Evolutionary conservation across 306 rosid genomes (phyloP), one percentile per base, ranked within the genome.

Genomic region (Vachellia collinsii): DNA sequence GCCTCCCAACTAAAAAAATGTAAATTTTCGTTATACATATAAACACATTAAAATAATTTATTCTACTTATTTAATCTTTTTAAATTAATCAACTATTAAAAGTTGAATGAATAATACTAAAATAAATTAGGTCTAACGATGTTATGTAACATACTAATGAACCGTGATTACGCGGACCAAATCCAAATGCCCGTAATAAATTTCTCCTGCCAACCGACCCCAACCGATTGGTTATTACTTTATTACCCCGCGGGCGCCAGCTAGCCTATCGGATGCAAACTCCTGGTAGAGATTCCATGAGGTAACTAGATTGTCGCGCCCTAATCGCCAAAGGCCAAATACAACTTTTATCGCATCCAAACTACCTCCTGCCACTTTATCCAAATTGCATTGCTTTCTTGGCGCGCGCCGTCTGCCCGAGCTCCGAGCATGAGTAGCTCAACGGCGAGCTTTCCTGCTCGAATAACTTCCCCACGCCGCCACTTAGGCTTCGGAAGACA

Each of bases 371-470:
- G 3, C 14, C 0, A 67, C 84, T 56, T 70, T 79, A 81, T 78
- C 85, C 44, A 29, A 51, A 59, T 23, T 0, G 47, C 54, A n/a
- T 19, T 13, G 51, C 9, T 46, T 20, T 39, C 56, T 41, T 73
- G 59, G 59, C 68, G 83, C 59, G 17, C 41, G 50, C 4, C 38
- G 17, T 61, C 67, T 25, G 0, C 39, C 37, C 6, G 29, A 59
- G 50, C 70, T 80, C 56, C 41, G 34, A 74, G 74, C 22, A 91
- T 91, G 96, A 89, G 75, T 74, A 83, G 86, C 91, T 83, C 91
- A 82, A 82, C 88, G 38, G 58, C 89, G 42, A 86, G 88, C 90
- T 87, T 92, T 68, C 63, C 92, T 11, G 81, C 89, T 77, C 90
- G 96, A 66, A 48, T 86, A 59, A 79, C 81, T 7, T 66, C 77